Evolutionary conservation across 164 flowering plant species (phyloP).

Genomic region (Platanus orientalis): DNA sequence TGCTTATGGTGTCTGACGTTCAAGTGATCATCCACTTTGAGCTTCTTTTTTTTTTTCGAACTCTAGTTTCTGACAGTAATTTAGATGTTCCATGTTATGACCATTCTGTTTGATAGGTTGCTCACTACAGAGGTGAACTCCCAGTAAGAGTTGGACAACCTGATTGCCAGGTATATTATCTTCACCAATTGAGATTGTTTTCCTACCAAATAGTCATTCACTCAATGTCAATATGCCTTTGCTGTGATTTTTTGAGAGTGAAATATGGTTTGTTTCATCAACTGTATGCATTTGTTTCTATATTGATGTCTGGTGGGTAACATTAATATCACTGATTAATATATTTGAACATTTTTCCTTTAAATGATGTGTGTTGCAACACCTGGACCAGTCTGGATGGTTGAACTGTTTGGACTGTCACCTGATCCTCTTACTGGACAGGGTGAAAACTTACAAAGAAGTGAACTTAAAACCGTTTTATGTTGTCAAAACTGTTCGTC

Average conservation of each 20-base stretch:
- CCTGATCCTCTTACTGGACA: too few species aligned
- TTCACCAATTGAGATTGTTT: slow-evolving; percentile 7
- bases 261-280: not conserved
- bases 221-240: too few species aligned
- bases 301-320: too few species aligned
- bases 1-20: not conserved
- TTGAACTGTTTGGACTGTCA: too few species aligned
- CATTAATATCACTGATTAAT: too few species aligned
- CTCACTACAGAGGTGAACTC: slow-evolving; percentile 44
- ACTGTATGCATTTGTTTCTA: not conserved
- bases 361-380: too few species aligned
- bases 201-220: not conserved
- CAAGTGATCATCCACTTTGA: not conserved
- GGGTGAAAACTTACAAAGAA: too few species aligned
- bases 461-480: too few species aligned
- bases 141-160: slow-evolving; percentile 82
- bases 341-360: not conserved
- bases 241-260: not conserved
- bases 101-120: slow-evolving; percentile 29
- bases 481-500: too few species aligned
- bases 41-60: slow-evolving; percentile 4
- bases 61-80: not conserved
- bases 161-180: slow-evolving; percentile 60
- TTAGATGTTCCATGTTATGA: slow-evolving; percentile 2
- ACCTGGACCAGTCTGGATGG: too few species aligned